Percentiles rank a stretch among this genome's conserved stretches.
These are phyloP conservation scores for Candida chauliodis DNA, from an alignment of 805 yeast species.

Conservation along the genomic window DNA sequence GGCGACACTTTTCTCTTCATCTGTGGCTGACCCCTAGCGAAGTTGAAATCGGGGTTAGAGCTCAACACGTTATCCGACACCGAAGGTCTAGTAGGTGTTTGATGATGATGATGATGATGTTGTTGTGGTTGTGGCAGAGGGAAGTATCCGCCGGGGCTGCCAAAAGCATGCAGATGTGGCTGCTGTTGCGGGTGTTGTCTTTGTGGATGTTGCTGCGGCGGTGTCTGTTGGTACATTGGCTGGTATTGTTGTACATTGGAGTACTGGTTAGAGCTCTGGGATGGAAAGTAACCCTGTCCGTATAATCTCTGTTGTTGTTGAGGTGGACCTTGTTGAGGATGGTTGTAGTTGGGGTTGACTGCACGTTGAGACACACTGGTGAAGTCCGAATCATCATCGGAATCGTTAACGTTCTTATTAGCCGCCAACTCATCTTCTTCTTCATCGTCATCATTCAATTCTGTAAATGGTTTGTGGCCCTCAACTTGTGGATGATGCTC, in stretches of 20 bases:
- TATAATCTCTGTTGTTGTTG: conserved; percentile 10
- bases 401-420: conserved; percentile 11
- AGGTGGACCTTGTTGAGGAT: conserved; percentile 18
- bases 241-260: conserved; percentile 16
- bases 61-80: conserved; percentile 36
- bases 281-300: conserved; percentile 7
- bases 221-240: conserved; percentile 15
- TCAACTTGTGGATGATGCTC: conserved; percentile 45
- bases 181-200: conserved; percentile 16
- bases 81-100: conserved; percentile 23
- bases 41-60: conserved; percentile 38
- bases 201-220: conserved; percentile 13
- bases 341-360: conserved; percentile 53
- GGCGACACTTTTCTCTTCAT: conserved; percentile 19
- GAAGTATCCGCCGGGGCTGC: too few relatives aligned
- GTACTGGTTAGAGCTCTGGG: conserved; percentile 11
- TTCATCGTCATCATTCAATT: conserved; percentile 27
- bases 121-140: conserved; percentile 5
- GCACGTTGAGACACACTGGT: conserved; percentile 80
- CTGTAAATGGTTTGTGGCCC: conserved; percentile 45
- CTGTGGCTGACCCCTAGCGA: conserved; percentile 21
- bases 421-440: conserved; percentile 9
- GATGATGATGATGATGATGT: conserved; percentile 12
- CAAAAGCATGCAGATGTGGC: conserved; percentile 12
- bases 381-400: conserved; percentile 58